A percentile compares a stretch with the other conserved stretches of the same genome.
These are phyloP conservation scores for Moelleriella libera DNA, from an alignment of 2,329 filamentous ascomycete species.

Conservation along the genomic window DNA sequence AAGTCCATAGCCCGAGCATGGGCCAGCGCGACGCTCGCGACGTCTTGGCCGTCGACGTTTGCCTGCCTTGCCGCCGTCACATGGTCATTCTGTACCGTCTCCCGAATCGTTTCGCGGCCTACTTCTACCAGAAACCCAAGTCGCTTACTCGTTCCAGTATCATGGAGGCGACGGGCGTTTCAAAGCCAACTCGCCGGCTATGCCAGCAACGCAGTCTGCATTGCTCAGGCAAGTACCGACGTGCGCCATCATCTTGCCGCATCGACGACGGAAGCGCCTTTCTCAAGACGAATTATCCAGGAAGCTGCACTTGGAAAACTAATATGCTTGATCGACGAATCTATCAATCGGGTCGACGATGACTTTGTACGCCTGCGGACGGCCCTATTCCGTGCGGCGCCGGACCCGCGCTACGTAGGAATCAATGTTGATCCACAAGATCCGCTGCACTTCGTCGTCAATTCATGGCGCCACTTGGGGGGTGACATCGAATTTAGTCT, in stretches of 20 bases:
- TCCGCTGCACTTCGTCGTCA: constrained; percentile 25
- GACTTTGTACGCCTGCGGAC: constrained; percentile 22
- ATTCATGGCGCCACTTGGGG: constrained; percentile 30
- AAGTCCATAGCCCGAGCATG: constrained; percentile 9
- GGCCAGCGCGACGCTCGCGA: neutral
- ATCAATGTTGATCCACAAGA: constrained; percentile 25
- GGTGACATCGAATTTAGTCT: constrained; percentile 23
- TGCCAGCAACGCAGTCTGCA: constrained; percentile 27
- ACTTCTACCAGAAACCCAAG: constrained; percentile 3
- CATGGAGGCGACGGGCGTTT: constrained; percentile 24
- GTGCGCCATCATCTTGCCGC: constrained; percentile 11
- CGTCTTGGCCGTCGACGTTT: constrained; percentile 17
- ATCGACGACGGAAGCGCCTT: neutral
- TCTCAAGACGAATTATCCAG: neutral
- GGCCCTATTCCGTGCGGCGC: constrained; percentile 18
- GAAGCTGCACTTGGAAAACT: constrained; percentile 12
- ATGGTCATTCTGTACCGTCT: constrained; percentile 24
- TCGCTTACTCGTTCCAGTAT: constrained; percentile 24
- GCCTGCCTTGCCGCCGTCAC: constrained; percentile 23
- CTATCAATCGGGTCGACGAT: constrained; percentile 20
- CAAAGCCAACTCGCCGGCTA: constrained; percentile 14
- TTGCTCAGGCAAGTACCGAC: constrained; percentile 17
- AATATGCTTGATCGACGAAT: constrained; percentile 13
- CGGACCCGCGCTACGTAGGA: constrained; percentile 25
- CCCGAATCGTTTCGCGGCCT: constrained; percentile 10